Base-by-base conservation (phyloP, 371 early-diverging fungal genomes). In the Apophysomyces elegans region DNA sequence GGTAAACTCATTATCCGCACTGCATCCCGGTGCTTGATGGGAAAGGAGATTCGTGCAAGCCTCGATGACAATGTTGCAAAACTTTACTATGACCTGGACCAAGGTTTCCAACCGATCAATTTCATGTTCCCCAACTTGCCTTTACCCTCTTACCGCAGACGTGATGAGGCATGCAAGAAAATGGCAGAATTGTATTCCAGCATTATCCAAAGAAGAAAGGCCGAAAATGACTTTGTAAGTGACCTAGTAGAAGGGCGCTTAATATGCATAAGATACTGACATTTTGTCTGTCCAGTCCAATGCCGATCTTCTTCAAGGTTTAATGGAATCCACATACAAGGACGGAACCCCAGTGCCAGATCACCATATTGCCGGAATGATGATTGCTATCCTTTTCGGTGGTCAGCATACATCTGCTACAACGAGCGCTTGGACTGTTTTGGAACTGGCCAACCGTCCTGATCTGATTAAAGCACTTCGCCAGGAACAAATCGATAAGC, bases 361-460 rank as follows among this genome's bases (percentile, higher is more conserved):
- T 66, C 76, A 85, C 44, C 94, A 95, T 65, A 87, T 94, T 66
- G 93, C 95, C 18, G 92, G 95, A 85, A 89, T 98, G 87, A 90
- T 96, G 91, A 98, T 97, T 84, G 98, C 98, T 21, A 75, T 94
- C 50, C 84, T 97, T 38, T 93, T 98, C 87, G 99, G 95, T 50
- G 99, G 99, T 16, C 97, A 97, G 78, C 99, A 98, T 80, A 97
- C 99, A 5, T 87, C 88, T 21, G 93, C 97, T 12, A 95, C 99
- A 26, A 96, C 98, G 18, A 84, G 90, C 13, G 89, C 96, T 39
- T 98, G 99, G 99, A 88, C 94, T 13, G 72, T 97, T 12, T 83
- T 95, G 59, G 91, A 93, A 77, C 78, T 98, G 60, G 96, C 99
- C 26, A 79, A 86, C 50, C 83, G 89, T 59, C 95, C 95, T 50